Base-by-base conservation (phyloP, 2,329 filamentous ascomycete species). In the Colletotrichum navitas region DNA sequence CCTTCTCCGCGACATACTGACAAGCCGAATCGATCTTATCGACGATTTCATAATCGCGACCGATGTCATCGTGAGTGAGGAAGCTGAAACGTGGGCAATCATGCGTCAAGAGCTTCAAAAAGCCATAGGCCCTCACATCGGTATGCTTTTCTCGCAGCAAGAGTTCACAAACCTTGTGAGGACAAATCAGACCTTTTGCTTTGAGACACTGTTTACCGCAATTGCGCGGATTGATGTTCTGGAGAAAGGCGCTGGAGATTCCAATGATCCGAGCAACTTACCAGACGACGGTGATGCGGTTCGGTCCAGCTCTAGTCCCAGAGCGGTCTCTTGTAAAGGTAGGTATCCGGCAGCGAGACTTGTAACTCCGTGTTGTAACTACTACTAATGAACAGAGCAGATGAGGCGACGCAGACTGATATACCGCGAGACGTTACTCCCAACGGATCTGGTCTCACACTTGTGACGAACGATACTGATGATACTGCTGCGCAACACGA, bases 41-140 rank as follows among this genome's bases (percentile, higher is more conserved):
- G 56, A 55, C 12, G 68, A 71, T 16, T 67, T 71, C n/a, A 56
- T 56, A 18, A 62, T 58, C 11, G 63, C 45, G 14, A 24, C 41
- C 4, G 63, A 67, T 2, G 34, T 66, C 21, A 67, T 71, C 26
- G 34, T 51, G 6, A 29, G 47, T 16, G 63, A 67, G 16, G 47
- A 56, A 32, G 34, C 12, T 16, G 26, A 39, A 6, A 26, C 55
- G 3, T 61, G 56, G 49, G n/a, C 26, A 10, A n/a, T 11, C 11
- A 16, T 62, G 14, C 56, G 55, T 18, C 47, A 49, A 26, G 55
- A 66, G 51, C 24, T 67, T 14, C 68, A 71, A 26, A 60, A 34
- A 36, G 52, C 41, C 18, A 61, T 71, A 11, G 41, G 24, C 11
- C 68, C 68, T 34, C 56, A 67, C 39, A 51, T 71, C 16, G 21